Percentiles rank a stretch among this genome's conserved stretches.
These are phyloP conservation scores for Ophiosphaerella herpotricha DNA, from an alignment of 2,329 filamentous ascomycete species.

Conservation along the genomic window DNA sequence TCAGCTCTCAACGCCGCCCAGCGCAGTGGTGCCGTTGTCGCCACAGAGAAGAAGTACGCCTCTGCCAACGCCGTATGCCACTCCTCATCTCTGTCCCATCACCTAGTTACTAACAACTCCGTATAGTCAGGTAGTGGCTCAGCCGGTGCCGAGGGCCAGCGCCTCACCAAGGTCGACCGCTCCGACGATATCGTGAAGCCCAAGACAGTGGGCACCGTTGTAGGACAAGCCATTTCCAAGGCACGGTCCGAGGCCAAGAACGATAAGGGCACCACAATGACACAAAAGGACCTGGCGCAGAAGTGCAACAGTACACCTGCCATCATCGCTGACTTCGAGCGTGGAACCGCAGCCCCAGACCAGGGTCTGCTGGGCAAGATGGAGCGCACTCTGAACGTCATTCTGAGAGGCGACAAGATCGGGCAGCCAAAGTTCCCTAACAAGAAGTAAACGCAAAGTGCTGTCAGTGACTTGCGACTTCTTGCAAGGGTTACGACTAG, in stretches of 20 bases:
- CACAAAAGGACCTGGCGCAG: constrained; percentile 83
- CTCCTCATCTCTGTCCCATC: not conserved
- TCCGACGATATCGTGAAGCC: constrained; percentile 97
- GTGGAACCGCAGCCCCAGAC: constrained; percentile 75
- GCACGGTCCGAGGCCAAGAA: constrained; percentile 81
- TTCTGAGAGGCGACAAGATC: constrained; percentile 84
- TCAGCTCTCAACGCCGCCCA: constrained; percentile 85
- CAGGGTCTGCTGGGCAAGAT: constrained; percentile 79
- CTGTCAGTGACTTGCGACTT: too few species aligned
- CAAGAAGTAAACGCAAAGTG: constrained; percentile 62
- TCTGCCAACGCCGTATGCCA: constrained; percentile 77
- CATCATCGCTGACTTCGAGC: constrained; percentile 84
- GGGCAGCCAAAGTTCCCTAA: constrained; percentile 78
- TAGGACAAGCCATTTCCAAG: constrained; percentile 81
- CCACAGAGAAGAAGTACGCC: constrained; percentile 89
- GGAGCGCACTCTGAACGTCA: constrained; percentile 85
- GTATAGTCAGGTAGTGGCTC: constrained; percentile 38
- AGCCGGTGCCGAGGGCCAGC: constrained; percentile 85
- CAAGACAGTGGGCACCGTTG: constrained; percentile 77
- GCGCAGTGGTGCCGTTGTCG: constrained; percentile 74
- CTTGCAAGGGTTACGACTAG: too few species aligned
- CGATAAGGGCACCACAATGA: constrained; percentile 74
- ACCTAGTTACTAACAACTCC: constrained; percentile 2
- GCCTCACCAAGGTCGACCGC: constrained; percentile 96
- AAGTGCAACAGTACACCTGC: constrained; percentile 86